Percentiles rank a stretch among this genome's conserved stretches.
Conservation (phyloP, 2,329 filamentous ascomycete species). For the Fusarium begoniae region DNA sequence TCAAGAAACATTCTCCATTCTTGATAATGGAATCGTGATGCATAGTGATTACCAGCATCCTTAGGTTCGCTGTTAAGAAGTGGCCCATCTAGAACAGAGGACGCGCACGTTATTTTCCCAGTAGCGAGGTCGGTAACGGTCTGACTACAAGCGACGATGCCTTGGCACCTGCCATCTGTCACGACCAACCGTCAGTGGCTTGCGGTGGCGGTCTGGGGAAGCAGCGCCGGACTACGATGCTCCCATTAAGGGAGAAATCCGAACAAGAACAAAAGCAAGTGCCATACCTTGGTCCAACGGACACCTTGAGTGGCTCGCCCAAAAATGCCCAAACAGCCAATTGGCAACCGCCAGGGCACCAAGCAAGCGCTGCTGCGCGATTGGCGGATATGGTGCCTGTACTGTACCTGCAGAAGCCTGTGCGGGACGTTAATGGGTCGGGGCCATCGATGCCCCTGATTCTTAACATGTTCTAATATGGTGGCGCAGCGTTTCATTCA, state of each 20-base stretch:
- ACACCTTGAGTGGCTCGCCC: slow-evolving; percentile 5
- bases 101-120: neutral
- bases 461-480: slow-evolving; percentile 35
- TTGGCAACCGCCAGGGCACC: neutral
- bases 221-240: neutral
- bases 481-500: slow-evolving; percentile 43
- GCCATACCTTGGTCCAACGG: neutral
- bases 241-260: neutral
- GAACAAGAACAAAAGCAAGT: slow-evolving; percentile 9
- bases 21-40: neutral
- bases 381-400: slow-evolving; percentile 33
- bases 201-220: slow-evolving; percentile 28
- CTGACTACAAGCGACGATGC: neutral
- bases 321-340: slow-evolving; percentile 1
- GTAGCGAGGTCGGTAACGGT: neutral
- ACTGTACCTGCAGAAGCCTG: slow-evolving; percentile 39
- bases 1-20: neutral
- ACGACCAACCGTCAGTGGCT: slow-evolving; percentile 3
- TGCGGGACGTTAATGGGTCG: slow-evolving; percentile 6
- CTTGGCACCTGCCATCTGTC: neutral
- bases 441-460: slow-evolving; percentile 20
- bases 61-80: neutral
- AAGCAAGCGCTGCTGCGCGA: slow-evolving; percentile 23
- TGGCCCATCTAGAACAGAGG: neutral
- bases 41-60: neutral